Conservation (phyloP, 1,139 yeast species). For the Debaryomycetaceae sp. region DNA sequence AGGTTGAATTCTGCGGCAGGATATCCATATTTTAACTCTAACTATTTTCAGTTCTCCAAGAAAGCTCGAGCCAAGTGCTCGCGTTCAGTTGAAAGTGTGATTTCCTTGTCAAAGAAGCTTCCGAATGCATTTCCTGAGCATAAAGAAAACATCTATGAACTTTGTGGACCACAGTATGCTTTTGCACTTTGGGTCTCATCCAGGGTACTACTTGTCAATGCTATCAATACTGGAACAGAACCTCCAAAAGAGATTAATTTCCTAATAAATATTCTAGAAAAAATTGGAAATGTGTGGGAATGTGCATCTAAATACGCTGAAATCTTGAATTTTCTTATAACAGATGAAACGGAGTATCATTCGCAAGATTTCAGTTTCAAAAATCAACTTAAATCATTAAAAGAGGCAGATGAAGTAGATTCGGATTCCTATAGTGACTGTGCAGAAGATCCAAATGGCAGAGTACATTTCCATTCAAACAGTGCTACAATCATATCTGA, state of each 20-base stretch:
- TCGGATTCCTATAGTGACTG: neutral
- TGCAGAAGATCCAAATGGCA: slow-evolving; percentile 1
- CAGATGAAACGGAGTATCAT: neutral
- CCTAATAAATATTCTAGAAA: slow-evolving; percentile 9
- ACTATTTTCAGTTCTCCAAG: slow-evolving; percentile 11
- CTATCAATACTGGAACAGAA: neutral
- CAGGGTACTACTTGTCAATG: slow-evolving; percentile 13
- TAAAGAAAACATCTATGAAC: slow-evolving; percentile 7
- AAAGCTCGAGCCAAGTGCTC: slow-evolving; percentile 12
- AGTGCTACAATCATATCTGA: slow-evolving; percentile 4
- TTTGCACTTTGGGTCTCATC: slow-evolving; percentile 18
- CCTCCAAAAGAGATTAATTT: slow-evolving; percentile 5
- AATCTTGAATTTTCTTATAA: slow-evolving; percentile 6
- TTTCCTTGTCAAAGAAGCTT: slow-evolving; percentile 8
- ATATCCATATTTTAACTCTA: slow-evolving; percentile 24
- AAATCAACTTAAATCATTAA: neutral
- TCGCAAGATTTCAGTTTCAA: neutral
- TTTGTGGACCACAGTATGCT: slow-evolving; percentile 17
- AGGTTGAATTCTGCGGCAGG: slow-evolving; percentile 28
- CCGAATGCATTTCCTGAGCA: slow-evolving; percentile 8
- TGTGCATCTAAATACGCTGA: slow-evolving; percentile 16
- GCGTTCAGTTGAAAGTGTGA: slow-evolving; percentile 9
- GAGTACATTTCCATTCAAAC: slow-evolving; percentile 1
- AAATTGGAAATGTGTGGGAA: slow-evolving; percentile 13
- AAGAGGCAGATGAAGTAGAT: neutral